phyloP scores from a whole-genome alignment of 2,329 filamentous ascomycete genomes.

The Sporothrix pseudoabietina region DNA sequence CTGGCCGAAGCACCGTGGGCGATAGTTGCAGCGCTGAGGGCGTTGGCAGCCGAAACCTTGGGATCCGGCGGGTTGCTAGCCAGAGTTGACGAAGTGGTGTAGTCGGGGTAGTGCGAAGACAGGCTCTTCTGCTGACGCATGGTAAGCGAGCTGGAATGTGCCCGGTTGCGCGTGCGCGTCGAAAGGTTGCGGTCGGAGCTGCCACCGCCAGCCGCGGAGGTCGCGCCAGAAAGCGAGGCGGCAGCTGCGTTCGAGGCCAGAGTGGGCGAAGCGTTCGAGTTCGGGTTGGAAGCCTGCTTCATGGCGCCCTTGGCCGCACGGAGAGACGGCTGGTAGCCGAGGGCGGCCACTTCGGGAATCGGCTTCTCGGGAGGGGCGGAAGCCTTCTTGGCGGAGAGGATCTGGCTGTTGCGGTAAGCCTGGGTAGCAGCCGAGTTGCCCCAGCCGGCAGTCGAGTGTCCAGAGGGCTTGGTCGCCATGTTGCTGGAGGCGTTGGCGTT shows the following conservation, averaged over 20 bases:
- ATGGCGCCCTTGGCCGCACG: constrained; percentile 78
- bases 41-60: constrained; percentile 29
- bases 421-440: constrained; percentile 70
- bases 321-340: constrained; percentile 66
- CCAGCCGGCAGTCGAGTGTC: constrained; percentile 42
- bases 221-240: constrained; percentile 9
- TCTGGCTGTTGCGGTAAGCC: constrained; percentile 44
- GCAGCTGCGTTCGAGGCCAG: constrained; percentile 17
- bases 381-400: constrained; percentile 10
- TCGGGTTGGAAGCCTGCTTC: constrained; percentile 44
- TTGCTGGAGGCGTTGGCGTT: constrained; percentile 40
- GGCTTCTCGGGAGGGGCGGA: constrained; percentile 29
- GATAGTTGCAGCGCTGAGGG: constrained; percentile 68
- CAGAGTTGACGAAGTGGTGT: neutral
- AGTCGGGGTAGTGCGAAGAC: constrained; percentile 30
- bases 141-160: constrained; percentile 62
- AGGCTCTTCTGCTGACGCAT: constrained; percentile 39
- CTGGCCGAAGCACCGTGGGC: constrained; percentile 51
- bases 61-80: constrained; percentile 44
- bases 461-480: constrained; percentile 58
- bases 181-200: neutral
- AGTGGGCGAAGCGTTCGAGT: neutral
- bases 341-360: constrained; percentile 34
- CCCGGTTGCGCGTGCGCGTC: constrained; percentile 48
- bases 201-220: neutral